phyloP scores from a whole-genome alignment of 768 basidiomycete species.

The Boletus tylopilopsis region DNA sequence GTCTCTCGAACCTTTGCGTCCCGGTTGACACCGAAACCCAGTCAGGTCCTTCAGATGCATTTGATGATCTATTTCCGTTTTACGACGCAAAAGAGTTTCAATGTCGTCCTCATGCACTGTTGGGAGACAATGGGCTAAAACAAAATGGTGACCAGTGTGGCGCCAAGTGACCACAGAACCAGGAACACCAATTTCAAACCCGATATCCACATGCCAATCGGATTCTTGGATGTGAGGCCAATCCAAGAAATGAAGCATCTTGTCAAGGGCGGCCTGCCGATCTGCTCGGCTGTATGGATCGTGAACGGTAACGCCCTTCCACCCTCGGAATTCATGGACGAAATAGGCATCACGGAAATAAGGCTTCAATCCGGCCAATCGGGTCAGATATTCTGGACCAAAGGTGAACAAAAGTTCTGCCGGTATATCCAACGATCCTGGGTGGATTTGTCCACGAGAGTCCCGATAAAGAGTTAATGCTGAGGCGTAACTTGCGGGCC shows the following conservation, averaged over 20 bases:
- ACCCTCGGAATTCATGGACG: constrained; percentile 6
- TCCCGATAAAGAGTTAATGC: not conserved
- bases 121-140: too few relatives aligned
- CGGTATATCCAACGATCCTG: not conserved
- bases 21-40: constrained; percentile 4
- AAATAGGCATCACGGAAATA: constrained; percentile 8
- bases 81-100: too few relatives aligned
- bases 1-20: too few relatives aligned
- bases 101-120: too few relatives aligned
- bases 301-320: constrained; percentile 7
- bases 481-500: too few relatives aligned
- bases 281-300: not conserved
- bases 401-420: not conserved
- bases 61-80: not conserved
- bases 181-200: not conserved
- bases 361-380: not conserved
- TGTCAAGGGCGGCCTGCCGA: too few relatives aligned
- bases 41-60: constrained; percentile 9
- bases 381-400: too few relatives aligned
- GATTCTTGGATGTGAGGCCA: too few relatives aligned
- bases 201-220: constrained; percentile 3
- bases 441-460: not conserved
- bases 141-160: not conserved
- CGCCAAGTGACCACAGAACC: constrained; percentile 1
- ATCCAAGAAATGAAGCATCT: too few relatives aligned